phyloP scores from a whole-genome alignment of 1,139 yeast species.

The Yamadazyma membranifaciens region DNA sequence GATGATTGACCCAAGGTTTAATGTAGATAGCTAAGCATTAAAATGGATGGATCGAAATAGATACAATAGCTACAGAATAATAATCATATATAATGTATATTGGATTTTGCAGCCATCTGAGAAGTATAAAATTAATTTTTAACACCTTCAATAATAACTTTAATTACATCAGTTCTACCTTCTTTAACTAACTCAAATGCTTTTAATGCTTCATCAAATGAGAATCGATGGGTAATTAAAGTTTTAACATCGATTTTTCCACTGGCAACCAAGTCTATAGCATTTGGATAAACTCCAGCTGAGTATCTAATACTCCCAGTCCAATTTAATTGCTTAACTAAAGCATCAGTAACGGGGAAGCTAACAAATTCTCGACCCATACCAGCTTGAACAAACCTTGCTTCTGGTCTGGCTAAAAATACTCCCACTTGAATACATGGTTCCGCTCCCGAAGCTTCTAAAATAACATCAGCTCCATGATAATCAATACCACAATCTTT shows the following conservation, averaged over 20 bases:
- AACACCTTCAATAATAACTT: conserved; percentile 59
- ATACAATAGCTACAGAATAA: too few relatives aligned
- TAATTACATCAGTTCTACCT: conserved; percentile 49
- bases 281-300: conserved; percentile 36
- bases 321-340: conserved; percentile 65
- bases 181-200: conserved; percentile 66
- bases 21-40: too few relatives aligned
- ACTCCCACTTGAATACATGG: conserved; percentile 63
- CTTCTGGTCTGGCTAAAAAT: conserved; percentile 53
- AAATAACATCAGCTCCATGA: conserved; percentile 48
- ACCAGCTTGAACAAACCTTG: conserved; percentile 65
- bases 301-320: conserved; percentile 50
- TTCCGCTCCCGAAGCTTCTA: conserved; percentile 72
- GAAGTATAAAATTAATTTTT: conserved; percentile 1
- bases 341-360: conserved; percentile 67
- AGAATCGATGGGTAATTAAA: conserved; percentile 68
- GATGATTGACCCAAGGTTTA: too few relatives aligned
- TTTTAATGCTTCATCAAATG: conserved; percentile 64
- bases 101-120: too few relatives aligned
- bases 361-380: conserved; percentile 59
- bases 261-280: conserved; percentile 45
- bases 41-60: too few relatives aligned
- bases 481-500: conserved; percentile 29
- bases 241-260: conserved; percentile 35
- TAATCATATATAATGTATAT: too few relatives aligned